Percentiles rank a stretch among this genome's conserved stretches.
Conservation (phyloP, 2,329 filamentous ascomycete species). For the Helotiales sp. region DNA sequence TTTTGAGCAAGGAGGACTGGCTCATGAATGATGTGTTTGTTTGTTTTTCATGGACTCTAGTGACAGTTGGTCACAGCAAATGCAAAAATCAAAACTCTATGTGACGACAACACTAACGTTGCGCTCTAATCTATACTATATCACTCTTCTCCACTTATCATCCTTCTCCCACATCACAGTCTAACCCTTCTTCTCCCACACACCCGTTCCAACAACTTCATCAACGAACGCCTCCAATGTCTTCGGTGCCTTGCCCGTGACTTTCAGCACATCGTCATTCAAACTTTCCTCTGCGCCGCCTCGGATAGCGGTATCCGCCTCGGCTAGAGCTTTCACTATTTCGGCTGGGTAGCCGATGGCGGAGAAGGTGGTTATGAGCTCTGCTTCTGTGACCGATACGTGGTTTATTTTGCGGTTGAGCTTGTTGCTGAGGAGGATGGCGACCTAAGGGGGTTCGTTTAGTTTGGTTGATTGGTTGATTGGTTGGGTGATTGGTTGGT, state of each 20-base stretch:
- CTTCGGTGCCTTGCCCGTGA: constrained; percentile 28
- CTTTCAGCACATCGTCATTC: constrained; percentile 26
- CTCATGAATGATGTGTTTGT: no score
- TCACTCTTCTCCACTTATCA: neutral
- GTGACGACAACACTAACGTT: no score
- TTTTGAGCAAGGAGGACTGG: no score
- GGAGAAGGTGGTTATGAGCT: constrained; percentile 7
- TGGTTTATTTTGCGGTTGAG: constrained; percentile 30
- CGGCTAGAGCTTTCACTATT: constrained; percentile 26
- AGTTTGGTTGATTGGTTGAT: no score
- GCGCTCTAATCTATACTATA: neutral
- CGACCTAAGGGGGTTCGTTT: constrained; percentile 24
- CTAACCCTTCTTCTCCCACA: constrained; percentile 19
- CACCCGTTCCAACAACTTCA: constrained; percentile 16
- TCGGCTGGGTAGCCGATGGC: constrained; percentile 14
- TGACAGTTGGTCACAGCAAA: no score
- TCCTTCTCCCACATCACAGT: neutral
- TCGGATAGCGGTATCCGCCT: constrained; percentile 31
- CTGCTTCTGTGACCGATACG: constrained; percentile 26
- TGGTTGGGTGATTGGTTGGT: neutral
- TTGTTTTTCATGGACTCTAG: no score
- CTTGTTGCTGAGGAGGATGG: constrained; percentile 24
- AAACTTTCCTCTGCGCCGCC: constrained; percentile 30
- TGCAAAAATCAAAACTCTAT: no score
- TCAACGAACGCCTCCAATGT: constrained; percentile 30